A percentile compares a stretch with the other conserved stretches of the same genome.
These are phyloP conservation scores for Neckera pumila DNA, from an alignment of 225 moss, liverwort and hornwort genomes.

Conservation along the genomic window DNA sequence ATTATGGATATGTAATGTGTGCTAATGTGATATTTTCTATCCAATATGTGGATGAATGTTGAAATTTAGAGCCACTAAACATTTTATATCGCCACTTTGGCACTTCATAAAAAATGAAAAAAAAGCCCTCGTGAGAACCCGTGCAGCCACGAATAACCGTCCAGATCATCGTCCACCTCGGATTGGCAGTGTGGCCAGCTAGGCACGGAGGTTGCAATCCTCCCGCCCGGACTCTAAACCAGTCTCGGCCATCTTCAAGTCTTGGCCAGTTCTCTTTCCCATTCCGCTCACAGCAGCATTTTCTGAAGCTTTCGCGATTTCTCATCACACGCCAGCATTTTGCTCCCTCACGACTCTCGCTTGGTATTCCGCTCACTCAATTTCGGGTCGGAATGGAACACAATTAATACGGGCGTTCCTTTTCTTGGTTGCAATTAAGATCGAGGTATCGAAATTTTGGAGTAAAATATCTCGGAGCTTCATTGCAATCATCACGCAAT, in stretches of 20 bases:
- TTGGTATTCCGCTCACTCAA: not conserved
- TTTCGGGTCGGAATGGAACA: not conserved
- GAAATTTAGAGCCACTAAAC: too few relatives aligned
- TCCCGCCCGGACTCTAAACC: not conserved
- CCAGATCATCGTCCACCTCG: not conserved
- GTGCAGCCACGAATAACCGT: not conserved
- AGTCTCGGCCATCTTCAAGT: not conserved
- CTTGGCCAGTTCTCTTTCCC: not conserved
- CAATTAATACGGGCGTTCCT: too few relatives aligned
- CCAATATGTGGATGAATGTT: too few relatives aligned
- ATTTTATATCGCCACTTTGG: too few relatives aligned
- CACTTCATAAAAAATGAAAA: too few relatives aligned
- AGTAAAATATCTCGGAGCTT: not conserved
- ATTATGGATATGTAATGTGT: too few relatives aligned
- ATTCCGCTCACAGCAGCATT: not conserved
- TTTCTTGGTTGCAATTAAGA: not conserved
- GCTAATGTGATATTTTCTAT: too few relatives aligned
- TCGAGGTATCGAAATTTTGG: not conserved
- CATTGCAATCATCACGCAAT: not conserved
- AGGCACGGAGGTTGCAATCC: not conserved
- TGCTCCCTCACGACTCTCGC: too few relatives aligned
- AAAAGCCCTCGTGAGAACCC: not conserved
- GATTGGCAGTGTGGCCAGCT: not conserved
- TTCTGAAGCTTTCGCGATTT: not conserved
- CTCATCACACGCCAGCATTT: not conserved